These are phyloP conservation scores for Incumbomyces lentus DNA, from an alignment of 2,329 filamentous ascomycete genomes.

Conservation along the genomic window DNA sequence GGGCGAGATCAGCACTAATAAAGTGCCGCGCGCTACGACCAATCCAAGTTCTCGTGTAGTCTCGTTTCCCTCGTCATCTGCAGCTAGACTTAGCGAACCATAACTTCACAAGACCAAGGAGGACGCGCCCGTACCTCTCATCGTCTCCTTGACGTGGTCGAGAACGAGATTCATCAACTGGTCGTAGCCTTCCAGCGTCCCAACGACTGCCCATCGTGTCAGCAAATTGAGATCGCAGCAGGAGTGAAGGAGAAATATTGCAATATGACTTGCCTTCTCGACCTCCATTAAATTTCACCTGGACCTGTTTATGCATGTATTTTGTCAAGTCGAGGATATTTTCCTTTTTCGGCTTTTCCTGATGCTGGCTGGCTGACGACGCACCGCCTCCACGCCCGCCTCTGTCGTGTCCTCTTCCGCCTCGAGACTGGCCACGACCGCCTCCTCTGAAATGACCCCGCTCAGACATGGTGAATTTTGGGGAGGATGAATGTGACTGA, in stretches of 20 bases:
- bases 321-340: slow-evolving; percentile 92
- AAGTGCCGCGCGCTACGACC: slow-evolving; percentile 80
- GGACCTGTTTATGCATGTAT: slow-evolving; percentile 94
- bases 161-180: slow-evolving; percentile 96
- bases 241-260: no score
- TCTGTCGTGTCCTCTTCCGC: slow-evolving; percentile 23
- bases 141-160: slow-evolving; percentile 82
- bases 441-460: slow-evolving; percentile 43
- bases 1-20: slow-evolving; percentile 86
- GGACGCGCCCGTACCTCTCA: slow-evolving; percentile 54
- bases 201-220: slow-evolving; percentile 52
- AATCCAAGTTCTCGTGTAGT: slow-evolving; percentile 70
- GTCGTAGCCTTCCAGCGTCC: slow-evolving; percentile 88
- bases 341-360: slow-evolving; percentile 88
- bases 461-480: slow-evolving; percentile 28
- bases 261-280: slow-evolving; percentile 58
- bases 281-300: slow-evolving; percentile 92
- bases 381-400: slow-evolving; percentile 33
- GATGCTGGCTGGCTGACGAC: slow-evolving; percentile 39
- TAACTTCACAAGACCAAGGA: no score
- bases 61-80: slow-evolving; percentile 89
- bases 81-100: slow-evolving; percentile 12
- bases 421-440: slow-evolving; percentile 27
- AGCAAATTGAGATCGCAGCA: background rate
- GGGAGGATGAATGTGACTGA: no score